Evolutionary conservation across 2,329 filamentous ascomycete genomes (phyloP), one percentile per base, ranked within the genome.

Genomic region (Arthroderma uncinatum): DNA sequence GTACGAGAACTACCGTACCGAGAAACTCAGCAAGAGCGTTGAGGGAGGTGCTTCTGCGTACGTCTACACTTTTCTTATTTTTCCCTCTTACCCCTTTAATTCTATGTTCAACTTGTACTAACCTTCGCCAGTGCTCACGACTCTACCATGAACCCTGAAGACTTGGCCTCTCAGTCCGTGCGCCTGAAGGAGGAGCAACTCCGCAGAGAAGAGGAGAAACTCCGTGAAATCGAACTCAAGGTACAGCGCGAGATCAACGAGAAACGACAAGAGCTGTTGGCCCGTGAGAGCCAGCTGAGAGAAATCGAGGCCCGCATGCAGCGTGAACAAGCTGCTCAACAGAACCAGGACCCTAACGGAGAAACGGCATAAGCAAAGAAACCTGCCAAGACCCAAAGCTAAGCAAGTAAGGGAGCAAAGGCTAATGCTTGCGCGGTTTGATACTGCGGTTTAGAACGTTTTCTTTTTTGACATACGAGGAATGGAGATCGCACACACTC

Each of bases 1-100:
- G 63, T 98, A 98, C 78, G 93, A 98, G 75, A 98, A 98, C 79
- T 98, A 98, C 82, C 90, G 93, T 89, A 98, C 93, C 70, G 93
- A 98, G 87, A 97, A 97, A 81, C 87, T 98, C 68, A 95, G 89
- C 80, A 98, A 97, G 89, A 96, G 90, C 73, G 93, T 98, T 66
- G 91, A 96, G 71, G 89, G 89, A 73, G 87, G 88, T 76, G 81
- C 84, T 75, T 82, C 84, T 82, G 83, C 84, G 90, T 95, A 87
- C 66, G 90, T 89, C 9, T 30, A 25, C n/a, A 23, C 33, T 50
- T 39, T 25, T 10, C 12, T 39, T 4, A 14, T 60, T 58, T 30
- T 54, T 44, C 48, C 36, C 6, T 23, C 40, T 14, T 28, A 42
- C 12, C 21, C 12, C 9, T 19, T 53, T 16, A 16, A 40, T 54